These are phyloP conservation scores for Candida maris DNA, from an alignment of 805 yeast species.

Conservation along the genomic window DNA sequence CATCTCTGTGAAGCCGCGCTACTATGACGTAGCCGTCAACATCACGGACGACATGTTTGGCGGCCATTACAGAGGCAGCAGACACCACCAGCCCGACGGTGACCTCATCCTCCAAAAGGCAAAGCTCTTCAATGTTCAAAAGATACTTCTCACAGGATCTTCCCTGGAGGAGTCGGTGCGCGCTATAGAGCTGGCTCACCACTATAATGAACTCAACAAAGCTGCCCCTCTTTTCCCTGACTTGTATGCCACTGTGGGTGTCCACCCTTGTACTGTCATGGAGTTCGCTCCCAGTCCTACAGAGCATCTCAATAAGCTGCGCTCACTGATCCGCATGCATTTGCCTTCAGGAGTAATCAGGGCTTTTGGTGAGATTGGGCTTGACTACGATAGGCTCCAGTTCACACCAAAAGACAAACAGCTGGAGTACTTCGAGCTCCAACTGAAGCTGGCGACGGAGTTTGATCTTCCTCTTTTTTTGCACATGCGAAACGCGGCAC, in stretches of 20 bases:
- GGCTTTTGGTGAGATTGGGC: conserved; percentile 94
- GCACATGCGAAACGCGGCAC: conserved; percentile 84
- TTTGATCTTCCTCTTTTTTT: conserved; percentile 73
- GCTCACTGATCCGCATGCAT: conserved; percentile 47
- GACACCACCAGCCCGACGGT: conserved; percentile 66
- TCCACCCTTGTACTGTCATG: conserved; percentile 87
- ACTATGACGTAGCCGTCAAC: conserved; percentile 51
- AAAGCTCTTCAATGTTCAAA: conserved; percentile 54
- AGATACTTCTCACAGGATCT: conserved; percentile 82
- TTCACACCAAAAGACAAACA: conserved; percentile 71
- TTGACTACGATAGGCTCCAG: conserved; percentile 88
- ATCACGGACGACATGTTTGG: conserved; percentile 85
- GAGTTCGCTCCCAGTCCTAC: conserved; percentile 41
- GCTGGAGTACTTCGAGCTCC: conserved; percentile 60
- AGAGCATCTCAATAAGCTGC: conserved; percentile 46
- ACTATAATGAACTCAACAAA: conserved; percentile 9
- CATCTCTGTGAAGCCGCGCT: conserved; percentile 31
- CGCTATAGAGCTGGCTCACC: conserved; percentile 54
- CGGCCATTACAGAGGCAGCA: conserved; percentile 68
- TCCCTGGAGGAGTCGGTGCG: conserved; percentile 59
- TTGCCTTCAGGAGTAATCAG: conserved; percentile 49
- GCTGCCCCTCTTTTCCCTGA: conserved; percentile 24
- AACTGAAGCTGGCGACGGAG: conserved; percentile 62
- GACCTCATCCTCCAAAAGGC: conserved; percentile 66
- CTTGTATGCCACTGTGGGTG: conserved; percentile 77